Percentiles rank a stretch among this genome's conserved stretches.
Conservation (phyloP, 2,329 filamentous ascomycete species). For the Achaetomium macrosporum region DNA sequence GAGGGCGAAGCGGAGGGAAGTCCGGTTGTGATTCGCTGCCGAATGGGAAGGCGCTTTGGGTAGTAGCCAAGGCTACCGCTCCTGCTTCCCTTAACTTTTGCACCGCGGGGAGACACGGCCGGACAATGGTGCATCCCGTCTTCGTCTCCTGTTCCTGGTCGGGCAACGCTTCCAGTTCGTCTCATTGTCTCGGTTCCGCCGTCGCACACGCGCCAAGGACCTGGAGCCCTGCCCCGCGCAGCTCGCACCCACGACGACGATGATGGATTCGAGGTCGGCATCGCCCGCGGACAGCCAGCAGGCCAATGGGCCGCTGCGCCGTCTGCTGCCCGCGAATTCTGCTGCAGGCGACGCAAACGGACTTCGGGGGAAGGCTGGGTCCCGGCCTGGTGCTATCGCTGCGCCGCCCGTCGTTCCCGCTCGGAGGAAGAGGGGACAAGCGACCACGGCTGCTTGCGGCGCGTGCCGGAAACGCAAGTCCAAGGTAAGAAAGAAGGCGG, state of each 20-base stretch:
- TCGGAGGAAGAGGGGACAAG: slow-evolving; percentile 17
- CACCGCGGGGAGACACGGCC: background rate
- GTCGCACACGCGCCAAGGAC: background rate
- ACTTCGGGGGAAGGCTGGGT: background rate
- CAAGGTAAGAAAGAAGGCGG: slow-evolving; percentile 22
- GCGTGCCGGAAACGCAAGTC: slow-evolving; percentile 30
- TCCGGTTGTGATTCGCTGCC: slow-evolving; percentile 17
- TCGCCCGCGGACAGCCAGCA: slow-evolving; percentile 12
- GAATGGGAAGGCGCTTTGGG: slow-evolving; percentile 6
- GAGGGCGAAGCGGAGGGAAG: slow-evolving; percentile 9
- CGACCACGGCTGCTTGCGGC: slow-evolving; percentile 28
- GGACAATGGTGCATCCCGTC: slow-evolving; percentile 2
- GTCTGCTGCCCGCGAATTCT: slow-evolving; percentile 16
- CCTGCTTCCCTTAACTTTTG: background rate
- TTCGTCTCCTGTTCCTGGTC: background rate
- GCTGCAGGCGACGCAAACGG: background rate
- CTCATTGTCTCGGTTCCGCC: background rate
- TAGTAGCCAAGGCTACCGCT: slow-evolving; percentile 7
- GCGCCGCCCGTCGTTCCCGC: background rate
- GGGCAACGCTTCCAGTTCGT: background rate
- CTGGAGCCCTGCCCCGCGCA: background rate
- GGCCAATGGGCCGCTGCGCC: slow-evolving; percentile 13
- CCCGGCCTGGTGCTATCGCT: background rate
- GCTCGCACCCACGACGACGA: background rate
- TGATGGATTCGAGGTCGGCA: slow-evolving; percentile 9